Evolutionary conservation across 1,284 basidiomycete genomes (phyloP), one percentile per base, ranked within the genome.

Genomic region (Vanrija humicola): DNA sequence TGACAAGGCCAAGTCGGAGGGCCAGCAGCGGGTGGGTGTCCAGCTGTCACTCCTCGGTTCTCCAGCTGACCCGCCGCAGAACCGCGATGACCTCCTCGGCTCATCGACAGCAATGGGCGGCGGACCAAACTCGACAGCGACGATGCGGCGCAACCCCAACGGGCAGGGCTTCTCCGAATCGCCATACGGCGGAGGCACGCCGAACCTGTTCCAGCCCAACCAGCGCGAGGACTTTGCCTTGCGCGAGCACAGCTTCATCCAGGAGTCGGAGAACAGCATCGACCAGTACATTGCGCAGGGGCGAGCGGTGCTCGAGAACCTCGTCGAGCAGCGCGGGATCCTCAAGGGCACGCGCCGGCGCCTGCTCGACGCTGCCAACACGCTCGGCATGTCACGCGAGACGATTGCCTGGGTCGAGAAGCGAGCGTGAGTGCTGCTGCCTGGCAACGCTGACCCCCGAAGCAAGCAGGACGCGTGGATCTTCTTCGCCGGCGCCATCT

Each of bases 381-480:
- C 91, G 16, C 76, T 97, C 47, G 94, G 94, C 0, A 77, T 97
- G 66, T 91, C 90, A 72, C 82, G 91, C 61, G 84, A 94, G 72
- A 92, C 94, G 23, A 96, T 97, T 73, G 85, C 88, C 3, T 97
- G 92, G 89, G 92, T 97, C 63, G 94, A 97, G 72, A 82, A 86
- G 64, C 81, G 93, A 73, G 94, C 90, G 86, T 90, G 68, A 67
- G 79, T 76, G 5, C 4, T 7, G 15, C 2, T 18, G n/a, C 14
- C 6, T 4, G n/a, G 23, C 16, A 10, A 49, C 62, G 64, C 53
- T 64, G 56, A 49, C 49, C 28, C 9, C 5, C 28, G 18, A 69
- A 93, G 90, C 72, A 90, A 86, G 40, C 91, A 94, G 74, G 93
- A 97, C 70, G 90, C 87, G 79, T 93, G 90, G 64, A 93, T 96